Conservation (phyloP, 768 basidiomycete genomes). For the Epithele typhae region DNA sequence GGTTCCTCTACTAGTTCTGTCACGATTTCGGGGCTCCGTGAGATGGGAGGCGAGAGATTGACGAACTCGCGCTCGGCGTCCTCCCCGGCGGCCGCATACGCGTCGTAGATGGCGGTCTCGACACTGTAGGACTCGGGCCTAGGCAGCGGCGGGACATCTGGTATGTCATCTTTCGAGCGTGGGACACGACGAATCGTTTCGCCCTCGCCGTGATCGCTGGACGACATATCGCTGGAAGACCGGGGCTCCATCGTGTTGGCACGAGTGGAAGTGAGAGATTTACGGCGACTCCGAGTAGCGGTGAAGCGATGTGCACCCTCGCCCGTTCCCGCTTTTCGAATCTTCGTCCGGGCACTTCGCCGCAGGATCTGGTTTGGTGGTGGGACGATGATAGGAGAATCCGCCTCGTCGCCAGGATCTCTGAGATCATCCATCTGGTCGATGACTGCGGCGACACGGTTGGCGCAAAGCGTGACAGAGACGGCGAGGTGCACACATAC, state of each 20-base stretch:
- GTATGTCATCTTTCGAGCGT: constrained; percentile 33
- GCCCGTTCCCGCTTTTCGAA: constrained; percentile 78
- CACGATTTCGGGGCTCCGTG: constrained; percentile 16
- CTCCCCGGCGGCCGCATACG: constrained; percentile 61
- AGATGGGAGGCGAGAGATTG: constrained; percentile 13
- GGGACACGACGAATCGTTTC: constrained; percentile 23
- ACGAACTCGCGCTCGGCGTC: constrained; percentile 12
- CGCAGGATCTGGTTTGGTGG: constrained; percentile 87
- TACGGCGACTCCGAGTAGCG: constrained; percentile 39
- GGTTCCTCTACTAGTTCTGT: not conserved
- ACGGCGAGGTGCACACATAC: constrained; percentile 43
- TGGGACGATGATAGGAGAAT: constrained; percentile 88
- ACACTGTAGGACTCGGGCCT: constrained; percentile 78
- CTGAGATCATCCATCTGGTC: constrained; percentile 65
- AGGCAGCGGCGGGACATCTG: constrained; percentile 39
- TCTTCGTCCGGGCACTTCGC: constrained; percentile 91
- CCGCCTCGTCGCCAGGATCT: constrained; percentile 73
- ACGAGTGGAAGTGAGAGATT: constrained; percentile 19
- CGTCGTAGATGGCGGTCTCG: constrained; percentile 79
- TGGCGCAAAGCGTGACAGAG: constrained; percentile 4
- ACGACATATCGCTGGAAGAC: constrained; percentile 67
- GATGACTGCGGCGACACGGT: constrained; percentile 39
- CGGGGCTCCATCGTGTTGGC: constrained; percentile 41
- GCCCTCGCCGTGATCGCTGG: constrained; percentile 57
- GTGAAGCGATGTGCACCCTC: constrained; percentile 85